phyloP scores from a whole-genome alignment of 306 rosid genomes.

The Citrullus amarus region DNA sequence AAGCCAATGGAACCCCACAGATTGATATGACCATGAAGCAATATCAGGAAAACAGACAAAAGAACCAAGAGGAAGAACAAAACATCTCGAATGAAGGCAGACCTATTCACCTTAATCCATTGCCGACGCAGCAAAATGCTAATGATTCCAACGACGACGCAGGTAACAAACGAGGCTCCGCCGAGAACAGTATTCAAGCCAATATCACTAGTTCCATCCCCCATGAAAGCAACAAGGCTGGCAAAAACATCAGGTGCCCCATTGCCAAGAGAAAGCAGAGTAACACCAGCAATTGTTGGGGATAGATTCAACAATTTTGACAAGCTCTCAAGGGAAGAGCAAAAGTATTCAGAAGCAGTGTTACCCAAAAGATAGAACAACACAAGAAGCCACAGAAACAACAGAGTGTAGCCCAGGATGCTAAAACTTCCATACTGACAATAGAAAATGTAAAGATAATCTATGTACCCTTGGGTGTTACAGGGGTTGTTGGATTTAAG shows the following conservation, averaged over 20 bases:
- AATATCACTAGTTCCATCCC: constrained; percentile 34
- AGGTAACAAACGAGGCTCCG: constrained; percentile 57
- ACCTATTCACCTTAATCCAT: constrained; percentile 27
- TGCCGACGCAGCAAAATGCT: constrained; percentile 29
- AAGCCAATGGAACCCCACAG: constrained; percentile 49
- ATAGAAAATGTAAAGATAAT: constrained; percentile 54
- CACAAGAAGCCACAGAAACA: constrained; percentile 52
- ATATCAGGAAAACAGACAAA: constrained; percentile 27
- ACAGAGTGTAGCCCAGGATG: constrained; percentile 23
- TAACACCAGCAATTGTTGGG: constrained; percentile 84
- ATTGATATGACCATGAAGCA: constrained; percentile 39
- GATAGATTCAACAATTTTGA: constrained; percentile 51
- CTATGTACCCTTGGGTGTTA: constrained; percentile 50
- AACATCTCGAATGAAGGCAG: constrained; percentile 47
- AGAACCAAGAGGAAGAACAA: constrained; percentile 50
- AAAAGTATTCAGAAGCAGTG: constrained; percentile 75
- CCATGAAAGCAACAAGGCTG: constrained; percentile 50
- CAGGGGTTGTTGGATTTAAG: constrained; percentile 31
- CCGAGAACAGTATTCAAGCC: constrained; percentile 73
- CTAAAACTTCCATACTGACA: constrained; percentile 43
- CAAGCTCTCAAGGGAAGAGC: constrained; percentile 51
- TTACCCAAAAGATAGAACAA: constrained; percentile 69
- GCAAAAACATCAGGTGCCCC: constrained; percentile 90
- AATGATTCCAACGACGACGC: constrained; percentile 57
- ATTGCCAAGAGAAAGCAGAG: constrained; percentile 77